Percentiles rank a stretch among this genome's conserved stretches.
Conservation (phyloP, 2,329 filamentous ascomycete genomes). For the Byssoonygena ceratinophila region DNA sequence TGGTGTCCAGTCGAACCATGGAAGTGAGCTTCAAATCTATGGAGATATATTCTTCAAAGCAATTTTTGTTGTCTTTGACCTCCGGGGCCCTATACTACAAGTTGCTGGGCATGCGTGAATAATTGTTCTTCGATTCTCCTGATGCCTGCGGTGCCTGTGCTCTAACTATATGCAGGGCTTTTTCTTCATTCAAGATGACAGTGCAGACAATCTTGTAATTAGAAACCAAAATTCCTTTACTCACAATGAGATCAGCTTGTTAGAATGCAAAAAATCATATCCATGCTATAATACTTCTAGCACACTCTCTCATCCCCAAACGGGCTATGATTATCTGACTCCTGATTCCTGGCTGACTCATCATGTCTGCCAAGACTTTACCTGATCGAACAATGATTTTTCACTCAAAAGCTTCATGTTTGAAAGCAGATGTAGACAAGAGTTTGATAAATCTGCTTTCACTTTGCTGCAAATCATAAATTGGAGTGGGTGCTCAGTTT, state of each 20-base stretch:
- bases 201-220: neutral
- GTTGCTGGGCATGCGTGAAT: constrained; percentile 38
- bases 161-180: neutral
- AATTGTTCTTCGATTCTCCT: neutral
- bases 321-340: no score
- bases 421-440: neutral
- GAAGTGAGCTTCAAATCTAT: constrained; percentile 46
- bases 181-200: no score
- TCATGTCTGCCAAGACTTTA: neutral
- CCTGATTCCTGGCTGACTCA: neutral
- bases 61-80: constrained; percentile 51
- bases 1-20: constrained; percentile 49
- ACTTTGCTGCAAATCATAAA: neutral
- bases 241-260: neutral
- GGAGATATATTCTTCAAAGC: constrained; percentile 53
- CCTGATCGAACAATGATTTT: neutral
- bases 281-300: no score
- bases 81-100: constrained; percentile 40
- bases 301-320: no score
- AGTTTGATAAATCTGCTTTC: neutral
- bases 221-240: neutral
- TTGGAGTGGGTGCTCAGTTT: constrained; percentile 5
- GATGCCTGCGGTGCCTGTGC: neutral
- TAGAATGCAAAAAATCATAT: neutral
- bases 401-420: neutral